Evolutionary conservation across 139 green algal genomes (phyloP).

Genomic region (Chlorella ohadii): DNA sequence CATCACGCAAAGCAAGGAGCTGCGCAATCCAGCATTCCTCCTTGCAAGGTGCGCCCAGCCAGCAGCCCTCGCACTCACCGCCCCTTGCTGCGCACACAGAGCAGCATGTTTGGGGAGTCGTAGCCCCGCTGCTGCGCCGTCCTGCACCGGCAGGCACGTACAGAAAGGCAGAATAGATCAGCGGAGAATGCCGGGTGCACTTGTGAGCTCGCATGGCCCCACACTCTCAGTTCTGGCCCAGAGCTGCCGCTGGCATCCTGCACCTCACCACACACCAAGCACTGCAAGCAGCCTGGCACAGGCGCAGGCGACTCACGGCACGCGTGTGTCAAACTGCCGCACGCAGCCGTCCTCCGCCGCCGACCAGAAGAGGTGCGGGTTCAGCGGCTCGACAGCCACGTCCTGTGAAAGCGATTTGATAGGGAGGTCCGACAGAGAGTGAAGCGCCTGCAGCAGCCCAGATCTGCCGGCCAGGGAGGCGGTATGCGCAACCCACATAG

Average conservation of each 20-base stretch:
- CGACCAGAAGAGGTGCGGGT: slow-evolving; percentile 90
- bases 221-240: neutral
- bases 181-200: neutral
- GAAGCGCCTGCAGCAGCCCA: too few species aligned
- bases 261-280: neutral
- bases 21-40: too few species aligned
- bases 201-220: neutral
- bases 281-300: neutral
- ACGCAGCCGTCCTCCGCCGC: slow-evolving; percentile 80
- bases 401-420: slow-evolving; percentile 52
- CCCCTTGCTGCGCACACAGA: slow-evolving; percentile 34
- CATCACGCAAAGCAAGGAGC: too few species aligned
- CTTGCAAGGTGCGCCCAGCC: too few species aligned
- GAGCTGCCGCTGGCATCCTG: too few species aligned
- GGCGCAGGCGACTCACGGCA: slow-evolving; percentile 1
- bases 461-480: too few species aligned
- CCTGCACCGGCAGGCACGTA: neutral
- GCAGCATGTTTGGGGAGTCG: slow-evolving; percentile 63
- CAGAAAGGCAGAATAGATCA: neutral
- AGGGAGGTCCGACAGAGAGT: too few species aligned
- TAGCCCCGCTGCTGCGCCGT: slow-evolving; percentile 51
- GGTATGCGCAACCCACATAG: too few species aligned
- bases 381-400: slow-evolving; percentile 75
- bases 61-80: neutral
- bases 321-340: slow-evolving; percentile 84